Conservation (phyloP, 2,329 filamentous ascomycete genomes). For the Ceratocystis colombiana region DNA sequence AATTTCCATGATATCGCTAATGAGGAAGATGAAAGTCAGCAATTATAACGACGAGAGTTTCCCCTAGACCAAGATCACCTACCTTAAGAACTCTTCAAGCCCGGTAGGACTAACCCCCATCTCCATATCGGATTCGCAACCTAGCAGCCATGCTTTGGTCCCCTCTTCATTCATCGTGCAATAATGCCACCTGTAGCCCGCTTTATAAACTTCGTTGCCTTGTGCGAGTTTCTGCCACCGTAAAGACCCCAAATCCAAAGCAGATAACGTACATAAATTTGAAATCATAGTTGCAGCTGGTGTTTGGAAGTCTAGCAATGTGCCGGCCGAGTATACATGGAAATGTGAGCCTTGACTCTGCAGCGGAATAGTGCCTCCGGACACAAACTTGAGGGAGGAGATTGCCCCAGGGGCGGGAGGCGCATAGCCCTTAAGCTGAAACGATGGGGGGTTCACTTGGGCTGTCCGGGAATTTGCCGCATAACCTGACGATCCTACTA, state of each 20-base stretch:
- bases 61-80: conserved; percentile 22
- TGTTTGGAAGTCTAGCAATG: conserved; percentile 86
- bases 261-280: conserved; percentile 81
- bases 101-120: conserved; percentile 58
- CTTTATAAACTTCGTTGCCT: conserved; percentile 83
- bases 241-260: conserved; percentile 73
- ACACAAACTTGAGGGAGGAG: conserved; percentile 80
- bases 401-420: conserved; percentile 82
- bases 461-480: conserved; percentile 58
- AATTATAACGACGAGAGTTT: neutral
- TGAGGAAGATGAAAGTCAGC: conserved; percentile 26
- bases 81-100: conserved; percentile 78
- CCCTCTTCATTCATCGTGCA: conserved; percentile 92
- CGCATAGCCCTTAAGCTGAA: conserved; percentile 62
- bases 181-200: conserved; percentile 95
- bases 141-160: conserved; percentile 94
- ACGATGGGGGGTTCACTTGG: conserved; percentile 56
- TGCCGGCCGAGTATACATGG: conserved; percentile 87
- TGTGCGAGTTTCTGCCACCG: conserved; percentile 94
- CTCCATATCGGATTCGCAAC: conserved; percentile 66
- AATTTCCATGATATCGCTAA: conserved; percentile 78
- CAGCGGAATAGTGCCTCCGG: conserved; percentile 73
- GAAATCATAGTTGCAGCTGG: conserved; percentile 78
- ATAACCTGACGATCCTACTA: conserved; percentile 52
- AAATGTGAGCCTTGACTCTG: conserved; percentile 90